phyloP scores from a whole-genome alignment of 441 rosid genomes.

The Erysimum cheiri region DNA sequence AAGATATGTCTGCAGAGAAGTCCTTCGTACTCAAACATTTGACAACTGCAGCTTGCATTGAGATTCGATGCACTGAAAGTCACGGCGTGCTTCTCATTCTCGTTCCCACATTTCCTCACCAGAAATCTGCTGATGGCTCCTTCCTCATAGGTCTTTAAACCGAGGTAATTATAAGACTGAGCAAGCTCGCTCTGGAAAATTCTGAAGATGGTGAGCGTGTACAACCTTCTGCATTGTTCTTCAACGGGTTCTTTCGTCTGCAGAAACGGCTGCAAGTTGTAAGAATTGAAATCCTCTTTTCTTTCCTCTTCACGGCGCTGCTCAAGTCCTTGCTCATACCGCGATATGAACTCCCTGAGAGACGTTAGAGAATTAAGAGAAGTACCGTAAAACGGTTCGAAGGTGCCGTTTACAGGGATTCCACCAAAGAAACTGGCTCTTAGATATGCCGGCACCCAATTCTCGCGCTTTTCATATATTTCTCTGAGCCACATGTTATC shows the following conservation, averaged over 20 bases:
- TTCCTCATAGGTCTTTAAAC: slow-evolving; percentile 72
- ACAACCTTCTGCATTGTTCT: slow-evolving; percentile 78
- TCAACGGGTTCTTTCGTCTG: slow-evolving; percentile 81
- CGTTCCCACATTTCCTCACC: slow-evolving; percentile 71
- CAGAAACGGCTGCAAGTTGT: slow-evolving; percentile 64
- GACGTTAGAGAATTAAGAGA: slow-evolving; percentile 61
- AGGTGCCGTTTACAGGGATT: slow-evolving; percentile 59
- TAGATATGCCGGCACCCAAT: slow-evolving; percentile 80
- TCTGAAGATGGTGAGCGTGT: slow-evolving; percentile 70
- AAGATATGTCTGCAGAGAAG: slow-evolving; percentile 75
- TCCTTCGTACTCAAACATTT: slow-evolving; percentile 89
- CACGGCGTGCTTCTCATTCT: slow-evolving; percentile 68
- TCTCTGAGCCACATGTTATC: slow-evolving; percentile 76
- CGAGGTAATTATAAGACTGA: slow-evolving; percentile 63
- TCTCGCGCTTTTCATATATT: slow-evolving; percentile 71
- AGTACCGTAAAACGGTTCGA: slow-evolving; percentile 66
- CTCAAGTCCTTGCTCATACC: slow-evolving; percentile 72
- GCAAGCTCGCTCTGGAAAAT: slow-evolving; percentile 77
- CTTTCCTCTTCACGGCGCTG: slow-evolving; percentile 79
- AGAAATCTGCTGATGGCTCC: slow-evolving; percentile 69
- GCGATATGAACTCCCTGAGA: slow-evolving; percentile 61
- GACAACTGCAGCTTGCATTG: slow-evolving; percentile 77
- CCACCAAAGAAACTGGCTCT: slow-evolving; percentile 81
- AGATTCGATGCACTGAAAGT: slow-evolving; percentile 68
- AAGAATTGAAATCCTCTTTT: slow-evolving; percentile 77